phyloP scores from a whole-genome alignment of 345 rosid species.

The Lepidium aucheri region DNA sequence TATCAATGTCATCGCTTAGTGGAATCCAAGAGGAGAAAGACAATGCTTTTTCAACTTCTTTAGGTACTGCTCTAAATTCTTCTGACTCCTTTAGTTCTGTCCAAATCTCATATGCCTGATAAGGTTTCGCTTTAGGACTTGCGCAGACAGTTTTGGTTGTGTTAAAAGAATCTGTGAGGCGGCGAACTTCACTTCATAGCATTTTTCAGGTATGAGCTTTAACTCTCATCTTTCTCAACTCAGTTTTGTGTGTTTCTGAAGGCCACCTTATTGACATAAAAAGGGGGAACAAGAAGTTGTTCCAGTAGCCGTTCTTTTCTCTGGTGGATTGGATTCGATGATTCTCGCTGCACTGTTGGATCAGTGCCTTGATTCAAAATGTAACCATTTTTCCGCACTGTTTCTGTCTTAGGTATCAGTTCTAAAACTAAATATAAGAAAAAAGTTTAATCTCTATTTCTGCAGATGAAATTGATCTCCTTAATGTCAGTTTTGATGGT shows the following conservation, averaged over 20 bases:
- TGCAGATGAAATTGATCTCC: constrained; percentile 83
- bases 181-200: constrained; percentile 45
- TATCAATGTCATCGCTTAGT: constrained; percentile 14
- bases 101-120: constrained; percentile 1
- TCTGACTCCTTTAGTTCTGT: background rate
- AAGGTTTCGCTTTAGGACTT: constrained; percentile 26
- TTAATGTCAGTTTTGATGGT: constrained; percentile 89
- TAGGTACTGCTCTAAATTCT: constrained; percentile 9
- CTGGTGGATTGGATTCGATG: constrained; percentile 98
- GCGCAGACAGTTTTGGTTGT: constrained; percentile 55
- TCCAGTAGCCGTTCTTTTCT: constrained; percentile 87
- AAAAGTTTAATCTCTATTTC: background rate
- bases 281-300: constrained; percentile 45
- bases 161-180: constrained; percentile 60
- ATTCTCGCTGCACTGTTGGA: constrained; percentile 81
- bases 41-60: constrained; percentile 3
- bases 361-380: constrained; percentile 61
- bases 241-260: background rate
- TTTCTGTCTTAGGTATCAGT: background rate
- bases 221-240: background rate
- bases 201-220: constrained; percentile 46
- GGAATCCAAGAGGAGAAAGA: constrained; percentile 1
- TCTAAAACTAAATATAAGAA: background rate
- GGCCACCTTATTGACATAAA: constrained; percentile 1
- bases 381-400: constrained; percentile 29